Evolutionary conservation across 306 rosid genomes (phyloP), one percentile per base, ranked within the genome.

Genomic region (Quercus rubra): DNA sequence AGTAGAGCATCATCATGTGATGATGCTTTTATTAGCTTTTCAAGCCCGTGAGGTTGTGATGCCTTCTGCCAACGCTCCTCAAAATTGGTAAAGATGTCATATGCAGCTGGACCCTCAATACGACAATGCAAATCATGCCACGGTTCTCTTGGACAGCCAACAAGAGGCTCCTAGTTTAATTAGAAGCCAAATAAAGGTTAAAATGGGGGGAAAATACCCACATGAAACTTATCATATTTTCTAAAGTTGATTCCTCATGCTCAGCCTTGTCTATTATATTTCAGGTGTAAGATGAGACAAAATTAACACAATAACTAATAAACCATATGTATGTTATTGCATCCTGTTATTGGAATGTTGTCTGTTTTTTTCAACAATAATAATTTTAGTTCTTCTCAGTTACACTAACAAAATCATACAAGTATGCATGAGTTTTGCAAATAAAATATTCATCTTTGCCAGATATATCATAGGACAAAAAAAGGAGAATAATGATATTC

Each of bases 71-170:
- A 95, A 55, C 97, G 95, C 78, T 95, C 93, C 88, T 92, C 92
- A 76, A 92, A 95, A 87, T 95, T 95, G 68, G 89, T 76, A 57
- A 95, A 93, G 73, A 95, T 74, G 71, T 95, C 99, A 46, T 95
- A 92, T 19, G 99, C 97, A 8, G 99, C 99, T 2, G 97, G 96
- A 55, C 99, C 99, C 33, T 91, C 98, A 77, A 95, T 81, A 82
- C 77, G 73, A 55, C 92, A 85, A 82, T 92, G 99, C 90, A 95
- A 83, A 91, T 95, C 98, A 88, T 95, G 99, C 99, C 99, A 95
- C 58, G 99, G 98, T 79, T 95, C 82, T 82, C 99, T 89, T 64
- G 98, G 98, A 89, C 93, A 88, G 49, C 90, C 97, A 87, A 51
- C 77, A 74, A 73, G 69, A 43, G 85, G 85, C 55, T 89, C 92